A percentile compares a stretch with the other conserved stretches of the same genome.
These are phyloP conservation scores for Stemphylium vesicarium DNA, from an alignment of 2,329 filamentous ascomycete species.

Conservation along the genomic window DNA sequence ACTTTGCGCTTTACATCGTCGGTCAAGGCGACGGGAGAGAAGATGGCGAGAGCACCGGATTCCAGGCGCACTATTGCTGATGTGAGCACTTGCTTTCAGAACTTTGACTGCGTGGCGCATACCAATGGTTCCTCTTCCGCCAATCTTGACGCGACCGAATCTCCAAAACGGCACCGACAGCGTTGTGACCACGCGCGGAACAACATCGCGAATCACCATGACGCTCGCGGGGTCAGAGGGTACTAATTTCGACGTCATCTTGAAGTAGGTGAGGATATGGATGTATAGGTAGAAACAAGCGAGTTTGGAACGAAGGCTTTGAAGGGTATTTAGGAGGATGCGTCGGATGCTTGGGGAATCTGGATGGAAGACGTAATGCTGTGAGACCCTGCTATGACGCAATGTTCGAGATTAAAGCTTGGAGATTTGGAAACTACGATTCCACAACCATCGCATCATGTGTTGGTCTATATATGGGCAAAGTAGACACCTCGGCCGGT, in stretches of 20 bases:
- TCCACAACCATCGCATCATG: neutral
- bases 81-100: slow-evolving; percentile 14
- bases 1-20: slow-evolving; percentile 71
- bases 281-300: neutral
- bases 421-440: slow-evolving; percentile 1
- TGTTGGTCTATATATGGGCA: slow-evolving; percentile 5
- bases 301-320: neutral
- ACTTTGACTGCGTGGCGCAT: slow-evolving; percentile 29
- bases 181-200: slow-evolving; percentile 73
- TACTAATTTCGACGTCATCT: slow-evolving; percentile 49
- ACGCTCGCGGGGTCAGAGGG: slow-evolving; percentile 75
- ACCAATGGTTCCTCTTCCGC: slow-evolving; percentile 87
- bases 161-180: slow-evolving; percentile 85
- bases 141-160: slow-evolving; percentile 79
- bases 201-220: slow-evolving; percentile 88
- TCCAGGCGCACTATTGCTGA: slow-evolving; percentile 70
- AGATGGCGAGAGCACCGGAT: slow-evolving; percentile 80
- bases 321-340: neutral
- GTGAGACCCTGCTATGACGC: slow-evolving; percentile 24
- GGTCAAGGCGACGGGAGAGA: slow-evolving; percentile 89
- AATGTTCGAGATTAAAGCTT: slow-evolving; percentile 24
- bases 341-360: slow-evolving; percentile 8
- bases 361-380: slow-evolving; percentile 32
- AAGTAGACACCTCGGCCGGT: slow-evolving; percentile 16
- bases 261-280: slow-evolving; percentile 9